Base-by-base conservation (phyloP, 164 flowering plant genomes). In the Piper longum region DNA sequence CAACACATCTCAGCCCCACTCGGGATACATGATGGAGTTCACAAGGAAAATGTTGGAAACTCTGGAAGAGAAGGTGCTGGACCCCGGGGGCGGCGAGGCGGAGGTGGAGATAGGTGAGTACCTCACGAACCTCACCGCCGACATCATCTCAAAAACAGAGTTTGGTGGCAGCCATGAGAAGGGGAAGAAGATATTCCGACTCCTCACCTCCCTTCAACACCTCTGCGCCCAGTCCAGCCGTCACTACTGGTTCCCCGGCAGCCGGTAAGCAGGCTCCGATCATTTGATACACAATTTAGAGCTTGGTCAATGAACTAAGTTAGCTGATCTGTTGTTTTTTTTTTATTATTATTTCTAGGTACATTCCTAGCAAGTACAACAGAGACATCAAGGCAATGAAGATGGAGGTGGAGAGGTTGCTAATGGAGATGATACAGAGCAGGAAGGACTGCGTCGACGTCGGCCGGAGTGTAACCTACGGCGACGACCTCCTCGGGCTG, bases 401-500 rank as follows among this genome's bases (percentile, higher is more conserved):
- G 73, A 70, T 68, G 81, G 95, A 93, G 64, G 97, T 95, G 71
- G 99, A 91, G 72, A 78, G 73, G 57, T 64, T 83, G 57, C 61
- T 93, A 48, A 78, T 87, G 89, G 99, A 95, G 77, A 95, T 95
- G 19, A 88, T 95, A 13, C 86, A 91, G 60, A 84, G 89, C 75
- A 62, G 96, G 61, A 80, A 75, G 59, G 88, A 83, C 43, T 73
- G 89, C 17, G 82, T 83, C 0, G 96, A 83, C 71, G 71, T 84
- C 13, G 96, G 96, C 0, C 67, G 99, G 43, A 80, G 89, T 72
- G 74, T 71, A 4, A 83, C 88, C 0, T 80, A 83, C 52, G 99
- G 99, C 17, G 82, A 83, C 56, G 99, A 95, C 63, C 71, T 95
- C 19, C 71, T 95, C 4, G 97, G 99, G 2, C 79, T 91, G 81